phyloP scores from a whole-genome alignment of 257 asterid genomes.

The Marsdenia floribunda region DNA sequence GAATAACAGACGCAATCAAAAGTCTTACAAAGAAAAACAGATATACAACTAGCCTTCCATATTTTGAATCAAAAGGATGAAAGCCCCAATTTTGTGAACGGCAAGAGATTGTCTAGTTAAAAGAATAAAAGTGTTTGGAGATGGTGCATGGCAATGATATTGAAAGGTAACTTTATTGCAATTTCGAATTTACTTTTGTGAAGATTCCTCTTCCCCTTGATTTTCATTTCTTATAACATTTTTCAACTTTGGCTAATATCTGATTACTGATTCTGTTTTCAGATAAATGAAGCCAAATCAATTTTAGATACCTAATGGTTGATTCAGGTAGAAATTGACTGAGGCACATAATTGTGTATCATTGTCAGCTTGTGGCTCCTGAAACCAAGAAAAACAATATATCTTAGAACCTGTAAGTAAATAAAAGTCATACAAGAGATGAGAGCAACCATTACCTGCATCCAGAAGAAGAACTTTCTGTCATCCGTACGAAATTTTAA shows the following conservation, averaged over 20 bases:
- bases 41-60: not conserved
- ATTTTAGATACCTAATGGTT: constrained; percentile 55
- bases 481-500: constrained; percentile 81
- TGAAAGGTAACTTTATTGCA: not conserved
- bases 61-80: not conserved
- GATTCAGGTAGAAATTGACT: constrained; percentile 76
- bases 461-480: constrained; percentile 91
- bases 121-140: not conserved
- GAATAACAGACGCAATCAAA: not conserved
- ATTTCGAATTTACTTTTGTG: not conserved
- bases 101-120: not conserved
- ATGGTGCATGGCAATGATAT: not conserved
- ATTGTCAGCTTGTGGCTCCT: constrained; percentile 79
- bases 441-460: constrained; percentile 61
- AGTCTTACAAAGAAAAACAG: not conserved
- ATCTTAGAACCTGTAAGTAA: not conserved
- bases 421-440: not conserved
- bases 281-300: not conserved
- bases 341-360: constrained; percentile 64
- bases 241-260: too few relatives aligned
- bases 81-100: not conserved
- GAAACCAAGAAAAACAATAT: constrained; percentile 38
- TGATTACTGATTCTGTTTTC: too few relatives aligned
- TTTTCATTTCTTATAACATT: not conserved
- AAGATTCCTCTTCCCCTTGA: not conserved